Evolutionary conservation across 371 early-diverging fungal genomes (phyloP), one percentile per base, ranked within the genome.

Genomic region (Batkoa obscura): DNA sequence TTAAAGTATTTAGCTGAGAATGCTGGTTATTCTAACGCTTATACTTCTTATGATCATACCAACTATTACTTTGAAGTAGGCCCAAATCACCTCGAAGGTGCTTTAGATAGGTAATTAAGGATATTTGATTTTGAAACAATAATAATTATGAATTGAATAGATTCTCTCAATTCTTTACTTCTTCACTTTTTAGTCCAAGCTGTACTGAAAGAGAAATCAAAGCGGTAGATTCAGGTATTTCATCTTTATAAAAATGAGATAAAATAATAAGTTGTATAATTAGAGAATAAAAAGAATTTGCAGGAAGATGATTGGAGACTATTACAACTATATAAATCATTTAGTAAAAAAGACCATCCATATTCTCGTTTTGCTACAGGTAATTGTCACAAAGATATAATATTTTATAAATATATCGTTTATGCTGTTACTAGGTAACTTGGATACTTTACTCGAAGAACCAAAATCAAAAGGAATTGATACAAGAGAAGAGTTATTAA

Each of bases 11-110:
- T 99, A 42, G 72, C 84, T 8, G 77, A 78, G 47, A 86, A 98
- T 62, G 87, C 88, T 43, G 99, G 99, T 17, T 71, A 74, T 47
- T 87, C 88, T 2, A 99, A 99, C 71, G 99, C 99, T 2, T 95
- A 83, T 69, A 99, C 99, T 0, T 70, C 75, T 23, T 69, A 75
- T 15, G 88, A 90, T 55, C 69, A 84, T 56, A 94, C 95, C 43
- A 86, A 91, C 64, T 99, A 95, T 69, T 97, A 87, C 64, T 96
- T 94, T 74, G 90, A 92, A 57, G 82, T 96, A 23, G 77, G 76
- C n/a, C 73, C 88, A 42, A 78, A 80, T 43, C 69, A 79, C 56
- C 71, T 98, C 31, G 88, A 90, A 59, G 90, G 90, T 37, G 91
- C 94, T 33, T 68, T 97, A 46, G 93, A 97, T 69, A 71, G 72